These are phyloP conservation scores for Poterioochromonas sp. DNA, from an alignment of 352 stramenopile species.

Conservation along the genomic window DNA sequence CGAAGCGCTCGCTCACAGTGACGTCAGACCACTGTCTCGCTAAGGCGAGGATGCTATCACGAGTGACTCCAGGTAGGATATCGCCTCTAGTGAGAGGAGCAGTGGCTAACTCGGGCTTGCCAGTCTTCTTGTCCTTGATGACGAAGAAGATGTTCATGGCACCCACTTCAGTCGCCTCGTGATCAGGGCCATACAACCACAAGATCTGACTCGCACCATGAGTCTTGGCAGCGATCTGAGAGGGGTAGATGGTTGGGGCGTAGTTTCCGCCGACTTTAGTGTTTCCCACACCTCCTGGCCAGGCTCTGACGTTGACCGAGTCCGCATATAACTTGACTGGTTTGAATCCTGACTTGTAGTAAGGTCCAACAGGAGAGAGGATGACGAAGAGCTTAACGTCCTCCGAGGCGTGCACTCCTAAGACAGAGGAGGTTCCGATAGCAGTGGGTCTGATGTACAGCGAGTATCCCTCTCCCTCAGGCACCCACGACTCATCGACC, in stretches of 20 bases:
- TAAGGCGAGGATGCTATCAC: constrained; percentile 4
- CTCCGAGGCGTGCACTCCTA: constrained; percentile 39
- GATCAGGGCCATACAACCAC: constrained; percentile 67
- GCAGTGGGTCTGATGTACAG: constrained; percentile 58
- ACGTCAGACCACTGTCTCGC: not conserved
- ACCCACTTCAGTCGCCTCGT: constrained; percentile 45
- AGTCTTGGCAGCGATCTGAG: constrained; percentile 60
- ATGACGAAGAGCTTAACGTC: constrained; percentile 53
- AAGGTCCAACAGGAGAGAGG: constrained; percentile 71
- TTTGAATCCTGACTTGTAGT: constrained; percentile 80
- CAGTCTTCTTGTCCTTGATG: constrained; percentile 58
- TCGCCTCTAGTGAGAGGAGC: constrained; percentile 51
- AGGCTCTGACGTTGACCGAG: constrained; percentile 67
- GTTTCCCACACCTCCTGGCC: constrained; percentile 70
- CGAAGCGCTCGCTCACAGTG: not conserved
- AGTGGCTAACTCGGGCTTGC: constrained; percentile 68
- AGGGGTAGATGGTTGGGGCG: constrained; percentile 64
- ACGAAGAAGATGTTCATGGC: constrained; percentile 84
- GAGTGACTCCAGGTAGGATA: constrained; percentile 31
- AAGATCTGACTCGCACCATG: constrained; percentile 62
- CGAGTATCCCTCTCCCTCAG: constrained; percentile 41
- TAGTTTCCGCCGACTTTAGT: constrained; percentile 67
- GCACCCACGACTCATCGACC: constrained; percentile 19
- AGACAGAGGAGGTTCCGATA: constrained; percentile 65
- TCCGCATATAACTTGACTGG: constrained; percentile 73